Evolutionary conservation across 163 green algal species (phyloP).

Genomic region (Trebouxia gelatinosa): DNA sequence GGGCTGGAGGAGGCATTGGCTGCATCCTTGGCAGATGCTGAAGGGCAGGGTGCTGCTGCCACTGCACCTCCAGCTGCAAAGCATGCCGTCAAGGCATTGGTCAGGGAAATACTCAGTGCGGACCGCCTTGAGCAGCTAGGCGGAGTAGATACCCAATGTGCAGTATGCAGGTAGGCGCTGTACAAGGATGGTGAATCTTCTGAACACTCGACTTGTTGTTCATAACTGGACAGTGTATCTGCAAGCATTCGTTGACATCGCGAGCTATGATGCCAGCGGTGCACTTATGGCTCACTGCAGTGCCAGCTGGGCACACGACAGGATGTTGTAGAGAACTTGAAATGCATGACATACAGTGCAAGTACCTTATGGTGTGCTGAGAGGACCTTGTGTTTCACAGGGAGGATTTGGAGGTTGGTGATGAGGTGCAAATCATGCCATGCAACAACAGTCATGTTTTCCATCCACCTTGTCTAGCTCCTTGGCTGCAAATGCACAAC

Average conservation of each 20-base stretch:
- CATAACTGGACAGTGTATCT: neutral
- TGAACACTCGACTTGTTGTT: neutral
- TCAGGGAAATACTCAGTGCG: slow-evolving; percentile 34
- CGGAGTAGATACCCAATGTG: slow-evolving; percentile 37
- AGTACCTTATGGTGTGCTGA: no score
- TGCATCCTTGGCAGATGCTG: slow-evolving; percentile 25
- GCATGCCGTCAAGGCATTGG: slow-evolving; percentile 36
- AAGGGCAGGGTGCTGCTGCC: neutral
- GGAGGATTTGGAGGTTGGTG: slow-evolving; percentile 53
- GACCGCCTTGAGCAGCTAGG: slow-evolving; percentile 44
- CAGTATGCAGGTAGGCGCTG: slow-evolving; percentile 46
- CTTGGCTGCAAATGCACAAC: slow-evolving; percentile 74
- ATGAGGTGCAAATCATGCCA: slow-evolving; percentile 65
- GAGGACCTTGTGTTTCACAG: slow-evolving; percentile 24
- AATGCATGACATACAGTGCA: no score
- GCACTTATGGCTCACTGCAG: neutral
- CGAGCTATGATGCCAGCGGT: neutral
- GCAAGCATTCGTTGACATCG: neutral
- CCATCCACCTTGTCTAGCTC: slow-evolving; percentile 67
- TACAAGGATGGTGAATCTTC: no score
- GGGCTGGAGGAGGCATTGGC: slow-evolving; percentile 18
- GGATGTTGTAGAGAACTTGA: neutral
- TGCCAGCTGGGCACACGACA: neutral
- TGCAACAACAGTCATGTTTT: slow-evolving; percentile 62
- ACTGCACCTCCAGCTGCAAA: slow-evolving; percentile 45